These are phyloP conservation scores for Bipolaris cookei DNA, from an alignment of 2,329 filamentous ascomycete genomes.

Conservation along the genomic window DNA sequence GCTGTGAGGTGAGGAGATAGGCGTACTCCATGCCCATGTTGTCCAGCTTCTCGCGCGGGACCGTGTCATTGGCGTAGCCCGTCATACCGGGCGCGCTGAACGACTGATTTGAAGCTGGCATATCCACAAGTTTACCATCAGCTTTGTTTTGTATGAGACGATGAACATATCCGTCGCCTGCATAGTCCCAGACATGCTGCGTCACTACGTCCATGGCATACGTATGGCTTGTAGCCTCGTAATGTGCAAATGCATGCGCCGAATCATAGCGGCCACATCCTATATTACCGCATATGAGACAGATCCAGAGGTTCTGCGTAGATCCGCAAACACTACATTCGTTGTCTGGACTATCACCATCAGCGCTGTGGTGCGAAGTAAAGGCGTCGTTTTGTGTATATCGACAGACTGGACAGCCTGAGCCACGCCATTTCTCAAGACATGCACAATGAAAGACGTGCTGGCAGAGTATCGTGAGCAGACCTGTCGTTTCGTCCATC, in stretches of 20 bases:
- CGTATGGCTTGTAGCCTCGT: conserved; percentile 85
- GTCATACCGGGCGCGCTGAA: conserved; percentile 49
- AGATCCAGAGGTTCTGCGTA: conserved; percentile 88
- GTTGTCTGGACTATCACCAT: conserved; percentile 62
- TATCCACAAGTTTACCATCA: conserved; percentile 88
- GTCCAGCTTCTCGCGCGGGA: conserved; percentile 73
- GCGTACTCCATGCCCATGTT: conserved; percentile 94
- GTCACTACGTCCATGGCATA: conserved; percentile 93
- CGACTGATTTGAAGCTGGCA: conserved; percentile 63
- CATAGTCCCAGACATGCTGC: conserved; percentile 98
- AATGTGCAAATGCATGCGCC: conserved; percentile 91
- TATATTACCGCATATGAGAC: conserved; percentile 88
- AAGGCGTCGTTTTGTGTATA: conserved; percentile 73
- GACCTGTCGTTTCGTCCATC: conserved; percentile 96
- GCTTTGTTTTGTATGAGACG: conserved; percentile 92
- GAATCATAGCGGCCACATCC: conserved; percentile 95
- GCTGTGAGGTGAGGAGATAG: conserved; percentile 87
- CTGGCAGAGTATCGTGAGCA: conserved; percentile 95
- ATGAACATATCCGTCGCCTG: conserved; percentile 93
- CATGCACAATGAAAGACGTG: conserved; percentile 98
- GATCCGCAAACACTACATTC: conserved; percentile 83
- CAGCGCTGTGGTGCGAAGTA: conserved; percentile 31
- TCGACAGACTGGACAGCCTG: conserved; percentile 91
- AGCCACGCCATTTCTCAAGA: conserved; percentile 93
- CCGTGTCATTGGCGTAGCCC: conserved; percentile 65